Percentiles rank a stretch among this genome's conserved stretches.
Conservation (phyloP, 2,329 filamentous ascomycete genomes). For the Fusarium floridanum region DNA sequence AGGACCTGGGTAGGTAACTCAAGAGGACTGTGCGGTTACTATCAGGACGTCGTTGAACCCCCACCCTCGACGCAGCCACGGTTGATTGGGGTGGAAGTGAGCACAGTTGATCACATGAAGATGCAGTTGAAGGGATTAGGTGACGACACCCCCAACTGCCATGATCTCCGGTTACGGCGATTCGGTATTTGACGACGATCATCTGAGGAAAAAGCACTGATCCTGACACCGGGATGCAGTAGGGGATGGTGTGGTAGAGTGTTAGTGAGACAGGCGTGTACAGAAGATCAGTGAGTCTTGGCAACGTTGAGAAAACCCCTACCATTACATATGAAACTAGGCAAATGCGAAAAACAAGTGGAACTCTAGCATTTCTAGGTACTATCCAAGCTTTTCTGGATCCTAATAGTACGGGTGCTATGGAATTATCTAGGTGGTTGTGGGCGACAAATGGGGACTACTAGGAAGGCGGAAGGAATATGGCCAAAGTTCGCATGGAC, state of each 20-base stretch:
- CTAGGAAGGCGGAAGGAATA: not conserved
- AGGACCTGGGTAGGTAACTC: not conserved
- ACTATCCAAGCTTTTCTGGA: not conserved
- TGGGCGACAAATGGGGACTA: not conserved
- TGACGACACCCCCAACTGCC: not conserved
- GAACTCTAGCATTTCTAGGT: not conserved
- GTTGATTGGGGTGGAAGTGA: constrained; percentile 25
- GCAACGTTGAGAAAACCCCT: not conserved
- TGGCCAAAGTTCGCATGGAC: not conserved
- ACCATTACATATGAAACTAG: not conserved
- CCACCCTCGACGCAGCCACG: constrained; percentile 38
- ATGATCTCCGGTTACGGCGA: not conserved
- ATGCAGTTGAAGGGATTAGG: constrained; percentile 9
- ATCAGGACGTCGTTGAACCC: constrained; percentile 24
- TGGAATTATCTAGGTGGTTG: not conserved
- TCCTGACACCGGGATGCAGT: not conserved
- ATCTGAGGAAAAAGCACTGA: not conserved
- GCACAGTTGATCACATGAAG: constrained; percentile 28
- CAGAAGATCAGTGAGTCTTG: not conserved
- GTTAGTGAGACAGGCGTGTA: not conserved
- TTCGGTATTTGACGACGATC: not conserved
- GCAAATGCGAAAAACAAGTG: not conserved
- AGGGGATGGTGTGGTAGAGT: not conserved
- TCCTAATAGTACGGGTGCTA: not conserved
- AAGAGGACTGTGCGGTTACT: not conserved